phyloP scores from a whole-genome alignment of 345 rosid species.

The Geranium rotundifolium region DNA sequence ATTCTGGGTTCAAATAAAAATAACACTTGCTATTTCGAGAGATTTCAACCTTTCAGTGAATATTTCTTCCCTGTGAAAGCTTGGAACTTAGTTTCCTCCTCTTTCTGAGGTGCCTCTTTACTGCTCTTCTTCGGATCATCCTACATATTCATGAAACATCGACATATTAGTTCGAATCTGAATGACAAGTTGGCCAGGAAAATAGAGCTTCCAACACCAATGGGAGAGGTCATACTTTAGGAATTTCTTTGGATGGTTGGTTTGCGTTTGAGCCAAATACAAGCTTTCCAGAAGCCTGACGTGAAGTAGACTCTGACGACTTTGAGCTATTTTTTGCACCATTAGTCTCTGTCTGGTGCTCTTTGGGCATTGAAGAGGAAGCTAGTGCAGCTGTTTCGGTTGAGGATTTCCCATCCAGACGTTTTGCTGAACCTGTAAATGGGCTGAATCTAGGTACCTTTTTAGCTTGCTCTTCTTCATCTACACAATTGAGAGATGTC shows the following conservation, averaged over 20 bases:
- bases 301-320: conserved; percentile 14
- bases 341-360: conserved; percentile 33
- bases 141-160: conserved; percentile 14
- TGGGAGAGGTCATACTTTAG: conserved; percentile 20
- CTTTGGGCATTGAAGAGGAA: conserved; percentile 29
- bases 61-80: conserved; percentile 63
- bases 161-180: background rate
- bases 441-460: conserved; percentile 60
- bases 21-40: background rate
- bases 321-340: conserved; percentile 12
- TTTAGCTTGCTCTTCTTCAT: conserved; percentile 15
- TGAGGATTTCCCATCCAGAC: conserved; percentile 80
- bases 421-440: conserved; percentile 70
- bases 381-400: conserved; percentile 33
- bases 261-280: conserved; percentile 29
- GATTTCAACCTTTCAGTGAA: conserved; percentile 28
- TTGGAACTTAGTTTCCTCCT: conserved; percentile 37
- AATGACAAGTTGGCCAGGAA: background rate
- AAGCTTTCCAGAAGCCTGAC: conserved; percentile 32
- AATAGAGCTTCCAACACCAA: too few relatives aligned
- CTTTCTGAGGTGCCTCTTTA: conserved; percentile 20
- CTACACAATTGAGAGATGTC: conserved; percentile 19
- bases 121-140: conserved; percentile 18
- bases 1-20: background rate
- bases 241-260: conserved; percentile 14